Evolutionary conservation across 106 monocot species (phyloP), one percentile per base, ranked within the genome.

Genomic region (Dioscorea alata): DNA sequence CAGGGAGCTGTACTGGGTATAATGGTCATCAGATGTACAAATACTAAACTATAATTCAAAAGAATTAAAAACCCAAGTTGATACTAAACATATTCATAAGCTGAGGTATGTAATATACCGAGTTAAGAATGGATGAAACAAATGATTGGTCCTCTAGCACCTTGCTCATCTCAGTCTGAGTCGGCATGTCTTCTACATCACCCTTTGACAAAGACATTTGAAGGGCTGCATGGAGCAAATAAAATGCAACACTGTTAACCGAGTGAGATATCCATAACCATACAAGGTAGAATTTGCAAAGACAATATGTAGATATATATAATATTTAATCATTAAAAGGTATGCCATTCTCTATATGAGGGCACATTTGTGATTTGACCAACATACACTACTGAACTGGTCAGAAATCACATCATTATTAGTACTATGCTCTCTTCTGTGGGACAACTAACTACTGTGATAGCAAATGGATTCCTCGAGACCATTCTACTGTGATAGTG

Each of bases 81-180:
- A 21, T 42, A 54, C 54, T 13, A 15, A 54, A 4, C 23, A 25
- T 60, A 60, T 60, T 7, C 21, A 60, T 17, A 42, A 51, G 13
- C 19, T 69, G 12, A 50, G 54, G 22, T 8, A 59, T 61, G 33
- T 25, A n/a, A 8, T 49, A 13, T 97, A 97, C 97, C 73, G 92
- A 97, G 54, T 77, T 86, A 72, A 97, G 88, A 54, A 97, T 89
- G 57, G 92, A 92, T 42, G 97, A 85, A 72, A 97, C 84, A 79
- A 97, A 97, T 23, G 89, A 81, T 65, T 89, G 89, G 66, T 97
- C 92, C 31, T 84, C 92, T 14, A 97, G 75, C 61, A 87, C 92
- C 69, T 86, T 92, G 76, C 77, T 87, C 83, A 89, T 71, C 15
- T 92, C 92, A 70, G 89, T 72, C 28, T 83, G 73, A 16, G 53